Evolutionary conservation across 1,139 yeast genomes (phyloP).

Genomic region (Candida smagusa): DNA sequence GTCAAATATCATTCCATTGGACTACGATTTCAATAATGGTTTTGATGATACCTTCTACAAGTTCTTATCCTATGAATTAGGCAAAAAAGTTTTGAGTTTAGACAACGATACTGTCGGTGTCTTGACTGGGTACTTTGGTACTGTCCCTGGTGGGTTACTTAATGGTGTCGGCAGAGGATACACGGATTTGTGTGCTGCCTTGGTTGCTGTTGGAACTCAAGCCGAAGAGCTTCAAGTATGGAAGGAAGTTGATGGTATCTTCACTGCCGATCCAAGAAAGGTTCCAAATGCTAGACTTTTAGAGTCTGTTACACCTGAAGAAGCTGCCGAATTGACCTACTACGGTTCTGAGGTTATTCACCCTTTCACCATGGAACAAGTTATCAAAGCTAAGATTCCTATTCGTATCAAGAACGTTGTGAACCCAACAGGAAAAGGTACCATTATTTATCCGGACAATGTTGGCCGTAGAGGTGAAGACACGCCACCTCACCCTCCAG

Average conservation of each 20-base stretch:
- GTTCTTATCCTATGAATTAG: slow-evolving; percentile 58
- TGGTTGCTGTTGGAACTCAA: slow-evolving; percentile 85
- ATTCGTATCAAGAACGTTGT: slow-evolving; percentile 94
- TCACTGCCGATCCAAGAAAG: slow-evolving; percentile 96
- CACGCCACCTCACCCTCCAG: slow-evolving; percentile 95
- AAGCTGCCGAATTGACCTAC: slow-evolving; percentile 95
- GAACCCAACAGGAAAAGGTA: slow-evolving; percentile 87
- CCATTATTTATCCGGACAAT: slow-evolving; percentile 90
- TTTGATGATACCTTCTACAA: slow-evolving; percentile 69
- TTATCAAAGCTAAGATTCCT: slow-evolving; percentile 91
- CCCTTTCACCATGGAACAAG: slow-evolving; percentile 99
- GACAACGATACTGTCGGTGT: slow-evolving; percentile 70
- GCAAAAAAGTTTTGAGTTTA: slow-evolving; percentile 47
- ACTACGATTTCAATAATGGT: slow-evolving; percentile 50
- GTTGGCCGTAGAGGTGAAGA: slow-evolving; percentile 78
- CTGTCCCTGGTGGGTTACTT: slow-evolving; percentile 89
- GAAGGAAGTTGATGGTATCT: slow-evolving; percentile 98
- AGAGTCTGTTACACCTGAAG: slow-evolving; percentile 92
- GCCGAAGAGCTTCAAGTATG: slow-evolving; percentile 96
- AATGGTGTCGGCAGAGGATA: slow-evolving; percentile 96
- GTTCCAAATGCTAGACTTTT: slow-evolving; percentile 86
- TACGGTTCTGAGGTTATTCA: slow-evolving; percentile 98
- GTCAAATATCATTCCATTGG: slow-evolving; percentile 64
- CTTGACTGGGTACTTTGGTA: slow-evolving; percentile 91
- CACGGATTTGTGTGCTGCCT: slow-evolving; percentile 95